Percentiles rank a stretch among this genome's conserved stretches.
phyloP scores from a whole-genome alignment of 1,284 basidiomycete genomes.

The Fomitiporia mediterranea region DNA sequence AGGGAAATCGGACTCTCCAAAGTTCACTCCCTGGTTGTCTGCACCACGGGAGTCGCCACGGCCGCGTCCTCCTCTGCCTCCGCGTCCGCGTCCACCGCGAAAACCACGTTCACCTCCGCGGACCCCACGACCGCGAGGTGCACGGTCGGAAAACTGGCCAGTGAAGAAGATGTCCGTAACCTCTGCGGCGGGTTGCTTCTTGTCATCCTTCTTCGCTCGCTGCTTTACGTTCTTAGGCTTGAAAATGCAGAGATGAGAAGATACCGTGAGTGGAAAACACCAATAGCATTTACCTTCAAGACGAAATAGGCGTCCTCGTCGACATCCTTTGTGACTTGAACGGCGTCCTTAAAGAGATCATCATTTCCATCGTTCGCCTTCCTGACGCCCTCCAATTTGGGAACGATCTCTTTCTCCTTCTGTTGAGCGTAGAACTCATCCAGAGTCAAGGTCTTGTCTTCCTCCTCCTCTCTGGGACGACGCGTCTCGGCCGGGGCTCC shows the following conservation, averaged over 20 bases:
- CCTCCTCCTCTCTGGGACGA: conserved; percentile 70
- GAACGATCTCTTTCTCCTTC: conserved; percentile 55
- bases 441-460: conserved; percentile 87
- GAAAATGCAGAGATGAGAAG: neutral
- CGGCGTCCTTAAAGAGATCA: conserved; percentile 58
- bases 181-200: conserved; percentile 72
- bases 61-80: conserved; percentile 34
- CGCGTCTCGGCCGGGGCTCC: conserved; percentile 31
- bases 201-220: conserved; percentile 63
- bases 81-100: conserved; percentile 37
- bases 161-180: conserved; percentile 47
- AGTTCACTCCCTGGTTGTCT: conserved; percentile 44
- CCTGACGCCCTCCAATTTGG: conserved; percentile 64
- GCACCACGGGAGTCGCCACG: conserved; percentile 20
- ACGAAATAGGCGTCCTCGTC: conserved; percentile 66
- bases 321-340: conserved; percentile 52
- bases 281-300: conserved; percentile 54
- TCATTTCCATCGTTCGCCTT: conserved; percentile 67
- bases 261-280: neutral
- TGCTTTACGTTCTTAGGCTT: conserved; percentile 64
- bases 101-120: conserved; percentile 38
- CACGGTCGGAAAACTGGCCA: conserved; percentile 64
- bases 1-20: conserved; percentile 78
- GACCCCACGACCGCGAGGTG: conserved; percentile 44
- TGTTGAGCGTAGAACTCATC: conserved; percentile 80